Base-by-base conservation (phyloP, 2,329 filamentous ascomycete genomes). In the Aspergillus hortae region DNA sequence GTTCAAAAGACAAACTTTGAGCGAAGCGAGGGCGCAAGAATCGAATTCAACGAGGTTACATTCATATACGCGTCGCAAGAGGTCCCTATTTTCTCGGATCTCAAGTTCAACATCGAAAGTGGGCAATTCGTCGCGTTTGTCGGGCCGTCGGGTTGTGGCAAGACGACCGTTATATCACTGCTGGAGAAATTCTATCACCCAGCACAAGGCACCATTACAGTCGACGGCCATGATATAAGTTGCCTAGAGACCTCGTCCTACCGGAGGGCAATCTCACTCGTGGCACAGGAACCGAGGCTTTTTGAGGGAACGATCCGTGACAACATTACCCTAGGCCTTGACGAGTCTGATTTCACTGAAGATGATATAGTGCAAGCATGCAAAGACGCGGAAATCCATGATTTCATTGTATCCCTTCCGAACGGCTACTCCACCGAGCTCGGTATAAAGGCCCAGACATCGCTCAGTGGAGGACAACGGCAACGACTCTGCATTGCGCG, bases 181-280 rank as follows among this genome's bases (percentile, higher is more conserved):
- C 71, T 83, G 7, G 77, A 82, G 58, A 73, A 84, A 7, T 92
- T 92, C 70, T 94, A 92, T 66, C 83, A 89, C 44, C 72, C 84
- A 0, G 74, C 81, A 15, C 74, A 9, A 68, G 77, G 77, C 19
- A 52, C 53, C 4, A 73, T 79, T 36, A 61, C 56, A 1, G 54
- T 77, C 27, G 63, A 71, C 43, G 61, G 61, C 11, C 48, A 55
- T 4, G 61, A 72, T n/a, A 64, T 74, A 7, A 45, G 53, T 11
- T 50, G 56, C 1, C 53, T 71, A 10, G 61, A 71, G 17, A 30
- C 61, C 0, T 30, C 62, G 1, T 62, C 61, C 0, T 74, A 73
- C 49, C 64, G 71, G 7, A 50, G 54, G 5, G 45, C 61, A 3
- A 42, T 74, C 36, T 67, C 73, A 3, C 57, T 73, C 17, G 67